These are phyloP conservation scores for Clavispora fructus DNA, from an alignment of 805 yeast genomes.

Conservation along the genomic window DNA sequence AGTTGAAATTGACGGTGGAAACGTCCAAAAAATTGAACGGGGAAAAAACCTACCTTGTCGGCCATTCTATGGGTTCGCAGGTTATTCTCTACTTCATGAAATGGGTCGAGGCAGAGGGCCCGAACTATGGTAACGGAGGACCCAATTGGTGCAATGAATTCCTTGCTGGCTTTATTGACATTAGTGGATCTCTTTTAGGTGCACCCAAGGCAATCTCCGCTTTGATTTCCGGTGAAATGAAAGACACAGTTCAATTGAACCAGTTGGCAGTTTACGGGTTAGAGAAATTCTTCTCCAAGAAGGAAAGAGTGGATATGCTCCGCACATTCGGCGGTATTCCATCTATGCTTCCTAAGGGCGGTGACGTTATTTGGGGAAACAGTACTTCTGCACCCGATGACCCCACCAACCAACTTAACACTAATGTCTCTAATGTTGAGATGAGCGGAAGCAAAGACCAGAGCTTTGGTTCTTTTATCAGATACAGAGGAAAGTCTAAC, in stretches of 20 bases:
- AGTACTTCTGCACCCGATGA: constrained; percentile 69
- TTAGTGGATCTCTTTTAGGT: constrained; percentile 86
- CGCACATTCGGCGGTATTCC: constrained; percentile 92
- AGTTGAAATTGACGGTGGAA: constrained; percentile 72
- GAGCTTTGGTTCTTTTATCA: constrained; percentile 70
- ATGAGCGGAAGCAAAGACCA: constrained; percentile 24
- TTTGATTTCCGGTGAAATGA: constrained; percentile 95
- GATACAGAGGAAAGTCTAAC: constrained; percentile 48
- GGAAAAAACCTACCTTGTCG: constrained; percentile 71
- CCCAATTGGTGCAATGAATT: constrained; percentile 79
- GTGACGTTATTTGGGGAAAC: constrained; percentile 84
- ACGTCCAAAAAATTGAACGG: constrained; percentile 42
- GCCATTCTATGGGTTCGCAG: constrained; percentile 98
- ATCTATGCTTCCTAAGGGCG: constrained; percentile 96
- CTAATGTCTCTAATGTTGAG: constrained; percentile 14
- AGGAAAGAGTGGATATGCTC: constrained; percentile 81
- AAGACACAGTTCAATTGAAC: constrained; percentile 91
- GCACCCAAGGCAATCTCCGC: constrained; percentile 95
- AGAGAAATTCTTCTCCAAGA: constrained; percentile 86
- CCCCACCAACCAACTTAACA: constrained; percentile 25
- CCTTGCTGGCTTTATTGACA: constrained; percentile 75
- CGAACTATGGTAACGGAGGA: constrained; percentile 87
- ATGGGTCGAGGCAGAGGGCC: constrained; percentile 93
- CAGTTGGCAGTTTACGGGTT: constrained; percentile 90
- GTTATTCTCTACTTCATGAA: constrained; percentile 82